Conservation (phyloP, 495 filamentous ascomycete species). For the Neurospora cerealis region DNA sequence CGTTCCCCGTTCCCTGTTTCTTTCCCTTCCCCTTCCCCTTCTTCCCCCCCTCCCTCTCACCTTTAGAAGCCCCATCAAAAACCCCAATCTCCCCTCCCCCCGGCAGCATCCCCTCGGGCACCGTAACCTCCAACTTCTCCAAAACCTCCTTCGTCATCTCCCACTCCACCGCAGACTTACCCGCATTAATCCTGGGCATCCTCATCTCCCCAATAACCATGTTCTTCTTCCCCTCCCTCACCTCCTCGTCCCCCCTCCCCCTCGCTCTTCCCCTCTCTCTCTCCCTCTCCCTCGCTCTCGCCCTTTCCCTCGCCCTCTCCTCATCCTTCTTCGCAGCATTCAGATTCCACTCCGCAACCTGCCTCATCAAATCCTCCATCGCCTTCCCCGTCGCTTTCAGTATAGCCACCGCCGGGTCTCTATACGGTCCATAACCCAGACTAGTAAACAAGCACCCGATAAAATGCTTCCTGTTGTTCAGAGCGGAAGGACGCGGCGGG, state of each 20-base stretch:
- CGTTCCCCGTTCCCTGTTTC: not conserved
- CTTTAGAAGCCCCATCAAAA: not conserved
- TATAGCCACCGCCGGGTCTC: slow-evolving; percentile 7
- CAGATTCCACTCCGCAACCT: slow-evolving; percentile 1
- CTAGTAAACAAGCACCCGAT: slow-evolving; percentile 13
- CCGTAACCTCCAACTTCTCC: not conserved
- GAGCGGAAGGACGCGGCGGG: slow-evolving; percentile 1
- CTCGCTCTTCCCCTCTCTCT: not conserved
- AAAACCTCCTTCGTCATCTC: slow-evolving; percentile 5
- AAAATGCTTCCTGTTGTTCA: slow-evolving; percentile 6
- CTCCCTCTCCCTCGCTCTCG: not conserved
- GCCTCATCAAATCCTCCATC: slow-evolving; percentile 15
- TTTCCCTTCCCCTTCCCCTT: not conserved
- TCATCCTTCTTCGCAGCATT: not conserved
- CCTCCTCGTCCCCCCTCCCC: not conserved
- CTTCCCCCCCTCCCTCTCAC: not conserved
- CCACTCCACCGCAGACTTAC: slow-evolving; percentile 20
- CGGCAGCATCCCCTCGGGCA: not conserved
- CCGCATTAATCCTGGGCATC: slow-evolving; percentile 20
- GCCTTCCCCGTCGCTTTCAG: slow-evolving; percentile 9
- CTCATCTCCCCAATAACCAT: slow-evolving; percentile 6
- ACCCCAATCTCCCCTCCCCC: not conserved
- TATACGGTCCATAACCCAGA: not conserved
- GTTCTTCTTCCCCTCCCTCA: not conserved
- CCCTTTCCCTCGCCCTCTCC: not conserved